Base-by-base conservation (phyloP, 495 filamentous ascomycete genomes). In the Hypoxylon rickii region DNA sequence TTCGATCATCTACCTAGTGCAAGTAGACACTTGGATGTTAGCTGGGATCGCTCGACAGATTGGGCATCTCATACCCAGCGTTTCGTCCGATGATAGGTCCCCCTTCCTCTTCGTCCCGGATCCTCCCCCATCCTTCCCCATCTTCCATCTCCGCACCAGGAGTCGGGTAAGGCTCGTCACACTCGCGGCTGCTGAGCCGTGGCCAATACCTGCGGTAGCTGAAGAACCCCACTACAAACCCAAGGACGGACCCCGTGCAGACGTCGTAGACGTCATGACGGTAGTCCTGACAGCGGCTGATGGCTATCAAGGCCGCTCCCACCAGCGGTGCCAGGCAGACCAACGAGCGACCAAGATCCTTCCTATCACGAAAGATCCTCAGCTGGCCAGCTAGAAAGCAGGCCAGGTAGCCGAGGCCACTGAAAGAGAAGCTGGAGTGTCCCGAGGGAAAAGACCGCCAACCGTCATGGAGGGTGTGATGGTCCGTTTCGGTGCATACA, bases 221-320 rank as follows among this genome's bases (percentile, higher is more conserved):
- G 72, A 91, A 95, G 63, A 87, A 88, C 13, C 89, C 85, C 7
- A 97, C 74, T 5, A 75, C 66, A 56, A 86, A 79, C 1, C 94
- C 94, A 10, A 99, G 75, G 21, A 88, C 52, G 1, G 82, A 85
- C 0, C 94, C 94, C 12, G 76, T 75, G 18, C 83, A 87, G 15
- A 99, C 95, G 74, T 99, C 94, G 42, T 86, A 96, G 3, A 95
- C 88, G 67, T 97, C 95, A 60, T 99, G 94, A 19, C 94, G 74
- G 67, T 99, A 99, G 68, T 99, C 94, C 66, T 96, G 87, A 42
- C 89, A 85, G 5, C 94, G 81, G n/a, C 88, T 93, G 38, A 96
- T 89, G 7, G 92, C 92, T 57, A 97, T 91, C 76, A 97, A 70
- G 3, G 86, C 76, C 4, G 95, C 95, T 19, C 87, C 90, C 1